Percentiles rank a stretch among this genome's conserved stretches.
These are phyloP conservation scores for Globisporangium orthogonon DNA, from an alignment of 352 stramenopile genomes.

Conservation along the genomic window DNA sequence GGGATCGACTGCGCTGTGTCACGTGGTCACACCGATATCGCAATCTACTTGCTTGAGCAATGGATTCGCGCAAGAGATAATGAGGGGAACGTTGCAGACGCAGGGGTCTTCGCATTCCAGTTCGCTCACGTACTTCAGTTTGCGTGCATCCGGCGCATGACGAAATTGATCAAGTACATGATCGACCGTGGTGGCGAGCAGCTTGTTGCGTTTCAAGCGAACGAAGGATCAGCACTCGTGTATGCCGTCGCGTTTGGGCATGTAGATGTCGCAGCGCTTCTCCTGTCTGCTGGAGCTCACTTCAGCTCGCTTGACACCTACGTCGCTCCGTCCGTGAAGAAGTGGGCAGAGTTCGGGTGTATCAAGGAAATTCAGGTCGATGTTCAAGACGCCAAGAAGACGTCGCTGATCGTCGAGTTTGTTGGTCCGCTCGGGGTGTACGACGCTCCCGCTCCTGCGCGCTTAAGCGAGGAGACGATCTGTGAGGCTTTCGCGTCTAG, in stretches of 20 bases:
- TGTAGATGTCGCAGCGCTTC: constrained; percentile 19
- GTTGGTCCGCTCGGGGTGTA: constrained; percentile 27
- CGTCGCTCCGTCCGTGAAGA: constrained; percentile 45
- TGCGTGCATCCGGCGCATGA: constrained; percentile 48
- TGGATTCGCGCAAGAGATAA: constrained; percentile 48
- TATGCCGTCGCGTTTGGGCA: constrained; percentile 68
- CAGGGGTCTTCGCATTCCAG: constrained; percentile 55
- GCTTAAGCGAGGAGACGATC: constrained; percentile 19
- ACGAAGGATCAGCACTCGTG: constrained; percentile 45
- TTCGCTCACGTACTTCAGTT: constrained; percentile 59
- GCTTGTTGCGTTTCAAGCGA: constrained; percentile 51
- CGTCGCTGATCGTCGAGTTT: constrained; percentile 8
- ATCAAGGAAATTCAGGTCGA: constrained; percentile 19
- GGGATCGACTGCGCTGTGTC: constrained; percentile 48
- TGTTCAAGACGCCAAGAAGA: not conserved
- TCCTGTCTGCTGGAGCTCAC: constrained; percentile 39
- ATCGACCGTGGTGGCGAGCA: constrained; percentile 44
- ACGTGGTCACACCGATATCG: constrained; percentile 59
- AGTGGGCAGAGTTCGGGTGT: constrained; percentile 56
- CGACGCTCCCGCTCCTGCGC: constrained; percentile 4
- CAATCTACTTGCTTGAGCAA: constrained; percentile 40
- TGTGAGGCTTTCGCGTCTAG: constrained; percentile 11
- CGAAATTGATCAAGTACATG: constrained; percentile 37
- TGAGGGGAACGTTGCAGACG: constrained; percentile 16
- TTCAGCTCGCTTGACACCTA: constrained; percentile 46